Evolutionary conservation across 495 filamentous ascomycete species (phyloP).

Genomic region (Aspergillus kassunensis): DNA sequence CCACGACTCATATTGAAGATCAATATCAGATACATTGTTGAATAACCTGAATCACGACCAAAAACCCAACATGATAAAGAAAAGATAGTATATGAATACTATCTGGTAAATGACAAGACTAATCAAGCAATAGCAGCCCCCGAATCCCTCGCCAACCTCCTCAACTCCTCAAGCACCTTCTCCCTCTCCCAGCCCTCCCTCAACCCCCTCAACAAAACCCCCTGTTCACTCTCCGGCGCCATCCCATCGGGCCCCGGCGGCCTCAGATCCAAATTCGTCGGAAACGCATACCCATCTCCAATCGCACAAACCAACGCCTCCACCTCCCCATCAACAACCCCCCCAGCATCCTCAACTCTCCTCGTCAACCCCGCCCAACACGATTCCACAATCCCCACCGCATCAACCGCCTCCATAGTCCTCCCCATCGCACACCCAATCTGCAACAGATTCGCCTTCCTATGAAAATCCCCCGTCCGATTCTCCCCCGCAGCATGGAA

Average conservation of each 20-base stretch:
- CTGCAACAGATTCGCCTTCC: constrained; percentile 52
- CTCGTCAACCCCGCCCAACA: constrained; percentile 37
- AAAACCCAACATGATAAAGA: no score
- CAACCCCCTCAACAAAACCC: constrained; percentile 42
- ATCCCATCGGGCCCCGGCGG: constrained; percentile 48
- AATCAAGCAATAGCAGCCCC: background rate
- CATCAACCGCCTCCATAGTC: constrained; percentile 53
- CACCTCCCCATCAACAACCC: constrained; percentile 24
- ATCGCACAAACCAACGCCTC: constrained; percentile 41
- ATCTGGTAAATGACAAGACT: no score
- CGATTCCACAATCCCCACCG: constrained; percentile 34
- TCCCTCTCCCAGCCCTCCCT: constrained; percentile 31
- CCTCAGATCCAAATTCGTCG: constrained; percentile 50
- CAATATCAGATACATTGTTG: no score
- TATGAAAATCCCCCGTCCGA: constrained; percentile 36
- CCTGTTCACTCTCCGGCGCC: constrained; percentile 53
- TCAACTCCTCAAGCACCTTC: constrained; percentile 33
- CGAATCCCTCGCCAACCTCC: constrained; percentile 21
- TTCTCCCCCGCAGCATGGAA: constrained; percentile 56
- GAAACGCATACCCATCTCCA: constrained; percentile 55
- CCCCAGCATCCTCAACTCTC: constrained; percentile 29
- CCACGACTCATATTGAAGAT: no score
- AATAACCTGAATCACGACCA: no score
- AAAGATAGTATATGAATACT: no score
- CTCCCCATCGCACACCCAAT: constrained; percentile 55